These are phyloP conservation scores for Neodidymelliopsis sp. DNA, from an alignment of 2,329 filamentous ascomycete species.

Conservation along the genomic window DNA sequence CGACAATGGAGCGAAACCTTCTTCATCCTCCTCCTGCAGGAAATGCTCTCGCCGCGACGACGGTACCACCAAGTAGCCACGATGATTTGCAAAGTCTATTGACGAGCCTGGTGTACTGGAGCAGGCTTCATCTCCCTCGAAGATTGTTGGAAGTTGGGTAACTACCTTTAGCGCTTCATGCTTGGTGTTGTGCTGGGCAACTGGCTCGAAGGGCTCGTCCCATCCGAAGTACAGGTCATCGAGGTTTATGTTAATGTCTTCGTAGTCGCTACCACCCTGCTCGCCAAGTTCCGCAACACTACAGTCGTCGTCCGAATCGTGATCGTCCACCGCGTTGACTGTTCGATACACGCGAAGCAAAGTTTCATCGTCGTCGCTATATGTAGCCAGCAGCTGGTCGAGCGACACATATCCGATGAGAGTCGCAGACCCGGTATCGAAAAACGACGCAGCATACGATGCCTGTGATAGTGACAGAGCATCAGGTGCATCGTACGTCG, in stretches of 20 bases:
- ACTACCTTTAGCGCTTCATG: background rate
- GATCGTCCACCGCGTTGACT: background rate
- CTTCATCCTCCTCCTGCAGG: background rate
- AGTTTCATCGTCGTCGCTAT: background rate
- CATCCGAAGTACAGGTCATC: background rate
- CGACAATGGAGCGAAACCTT: background rate
- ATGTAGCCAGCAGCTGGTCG: background rate
- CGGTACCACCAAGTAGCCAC: background rate
- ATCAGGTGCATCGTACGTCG: background rate
- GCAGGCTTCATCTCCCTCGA: background rate
- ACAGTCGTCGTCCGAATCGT: background rate
- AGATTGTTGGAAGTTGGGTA: background rate
- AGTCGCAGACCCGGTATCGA: background rate
- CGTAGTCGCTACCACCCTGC: background rate
- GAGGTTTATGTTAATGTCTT: background rate
- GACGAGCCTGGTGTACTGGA: background rate
- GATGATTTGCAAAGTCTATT: background rate
- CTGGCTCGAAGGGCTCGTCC: background rate
- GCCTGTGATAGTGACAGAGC: conserved; percentile 2
- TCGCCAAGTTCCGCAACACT: background rate
- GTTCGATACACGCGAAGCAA: background rate
- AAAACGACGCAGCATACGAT: conserved; percentile 7
- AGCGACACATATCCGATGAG: background rate
- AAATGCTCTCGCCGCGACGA: background rate
- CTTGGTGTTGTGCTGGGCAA: background rate